Percentiles rank a stretch among this genome's conserved stretches.
Conservation (phyloP, 805 yeast genomes). For the Wickerhamiella domercqiae region DNA sequence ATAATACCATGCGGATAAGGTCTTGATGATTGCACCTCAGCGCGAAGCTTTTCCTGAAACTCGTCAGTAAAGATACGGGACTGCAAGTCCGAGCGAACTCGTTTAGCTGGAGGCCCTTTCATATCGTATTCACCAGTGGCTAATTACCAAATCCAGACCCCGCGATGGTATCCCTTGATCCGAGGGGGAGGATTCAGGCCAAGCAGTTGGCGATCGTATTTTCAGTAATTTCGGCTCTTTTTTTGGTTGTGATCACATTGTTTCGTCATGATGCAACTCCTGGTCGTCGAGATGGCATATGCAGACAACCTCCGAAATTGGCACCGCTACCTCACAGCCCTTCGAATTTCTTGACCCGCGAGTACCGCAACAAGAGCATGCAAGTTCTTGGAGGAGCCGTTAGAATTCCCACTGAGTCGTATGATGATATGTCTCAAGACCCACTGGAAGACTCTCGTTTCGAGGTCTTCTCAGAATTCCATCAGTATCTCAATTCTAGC, state of each 20-base stretch:
- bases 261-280: too few relatives aligned
- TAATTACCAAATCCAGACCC: too few relatives aligned
- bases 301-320: slow-evolving; percentile 8
- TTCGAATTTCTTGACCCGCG: slow-evolving; percentile 6
- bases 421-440: slow-evolving; percentile 34
- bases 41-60: slow-evolving; percentile 7
- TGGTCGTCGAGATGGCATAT: too few relatives aligned
- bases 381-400: slow-evolving; percentile 33
- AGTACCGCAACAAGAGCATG: slow-evolving; percentile 10
- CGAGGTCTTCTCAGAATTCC: slow-evolving; percentile 34
- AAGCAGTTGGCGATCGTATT: too few relatives aligned
- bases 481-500: slow-evolving; percentile 34
- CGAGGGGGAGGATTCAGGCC: too few relatives aligned
- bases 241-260: too few relatives aligned
- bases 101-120: background rate
- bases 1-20: slow-evolving; percentile 92
- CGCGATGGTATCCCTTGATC: too few relatives aligned
- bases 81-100: slow-evolving; percentile 2
- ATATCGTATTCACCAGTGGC: too few relatives aligned
- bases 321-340: slow-evolving; percentile 3
- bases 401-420: slow-evolving; percentile 46
- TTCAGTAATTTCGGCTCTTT: too few relatives aligned
- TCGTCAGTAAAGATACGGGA: slow-evolving; percentile 6
- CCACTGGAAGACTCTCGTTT: slow-evolving; percentile 39
- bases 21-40: slow-evolving; percentile 35